Base-by-base conservation (phyloP, 257 asterid species). In the Schizonepeta tenuifolia region DNA sequence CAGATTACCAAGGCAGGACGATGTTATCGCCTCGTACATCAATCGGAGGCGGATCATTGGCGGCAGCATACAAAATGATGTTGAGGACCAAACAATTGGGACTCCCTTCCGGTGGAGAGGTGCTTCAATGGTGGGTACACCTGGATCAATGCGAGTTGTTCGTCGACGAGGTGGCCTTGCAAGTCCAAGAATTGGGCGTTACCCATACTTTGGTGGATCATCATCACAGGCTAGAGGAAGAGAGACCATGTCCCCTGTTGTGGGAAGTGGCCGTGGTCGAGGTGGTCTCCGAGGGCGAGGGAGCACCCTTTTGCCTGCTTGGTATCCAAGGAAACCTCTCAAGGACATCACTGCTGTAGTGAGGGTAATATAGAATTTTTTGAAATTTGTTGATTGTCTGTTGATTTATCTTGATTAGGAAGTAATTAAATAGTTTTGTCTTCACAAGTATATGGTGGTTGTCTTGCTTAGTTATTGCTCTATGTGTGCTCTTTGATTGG, bases 261-360 rank as follows among this genome's bases (percentile, higher is more conserved):
- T 72, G 17, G 76, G 85, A 74, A 65, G 73, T 69, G 77, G 78
- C 74, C 81, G 84, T 49, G 85, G 86, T 24, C 85, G 88, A 46
- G 85, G 61, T 51, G 76, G 77, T 53, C 24, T 78, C 18, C 76
- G 81, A 57, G 87, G 85, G 26, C 86, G 81, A 54, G 78, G 71
- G 9, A 75, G 83, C 49, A 73, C 69, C 64, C 72, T 77, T 20
- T 78, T 90, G 75, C 96, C 96, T 21, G 54, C 78, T 60, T 90
- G 97, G 97, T 88, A 88, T 59, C 93, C 90, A 24, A 83, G 96
- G 67, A 83, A 60, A 15, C 96, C 97, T 24, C 80, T 90, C 15
- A 83, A 74, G 26, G 97, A 90, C 20, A 76, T 90, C 73, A 87
- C 93, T 62, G 68, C 83, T 15, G 76, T 90, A 28, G 79, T 76